Base-by-base conservation (phyloP, 2,329 filamentous ascomycete genomes). In the Trichoderma atrobrunneum region DNA sequence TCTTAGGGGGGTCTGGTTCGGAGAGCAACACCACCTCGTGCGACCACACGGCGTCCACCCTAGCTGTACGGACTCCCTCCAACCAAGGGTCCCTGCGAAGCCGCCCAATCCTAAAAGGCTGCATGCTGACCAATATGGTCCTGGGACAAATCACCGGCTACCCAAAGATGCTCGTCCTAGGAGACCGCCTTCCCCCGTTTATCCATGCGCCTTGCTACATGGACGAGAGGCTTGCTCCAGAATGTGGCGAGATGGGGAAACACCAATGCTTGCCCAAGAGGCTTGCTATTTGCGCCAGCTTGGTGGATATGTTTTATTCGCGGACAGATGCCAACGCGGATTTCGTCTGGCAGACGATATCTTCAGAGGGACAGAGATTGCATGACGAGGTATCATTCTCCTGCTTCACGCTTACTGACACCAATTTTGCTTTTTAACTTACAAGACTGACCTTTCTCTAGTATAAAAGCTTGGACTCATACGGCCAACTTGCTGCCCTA, bases 181-280 rank as follows among this genome's bases (percentile, higher is more conserved):
- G 39, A 18, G 62, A 65, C 26, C 62, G 62, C 28, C 62, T 65
- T 34, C 62, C 62, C 34, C 62, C 62, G 5, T 65, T 65, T 54
- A 65, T 65, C n/a, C 62, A 65, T 65, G 62, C 62, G 43, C 62
- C 62, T 54, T 65, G 62, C 62, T 65, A 65, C 28, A 65, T 30
- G 24, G 62, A 65, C 3, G 62, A 65, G 62, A 51, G 39, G 5
- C 62, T 65, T 54, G 62, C 62, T 34, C 62, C 26, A 10, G 62
- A 65, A 18, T 54, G 62, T n/a, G 62, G 62, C 28, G 62, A 65
- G 28, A 65, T 65, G 62, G 62, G 62, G 12, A 65, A 65, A 24
- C 62, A 65, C 62, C 62, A 65, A 54, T 65, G 62, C n/a, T 18
- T 65, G n/a, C 62, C 62, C n/a, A 65, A 65, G 28, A 65, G 62